phyloP scores from a whole-genome alignment of 768 basidiomycete species.

The Pleurotus giganteus region DNA sequence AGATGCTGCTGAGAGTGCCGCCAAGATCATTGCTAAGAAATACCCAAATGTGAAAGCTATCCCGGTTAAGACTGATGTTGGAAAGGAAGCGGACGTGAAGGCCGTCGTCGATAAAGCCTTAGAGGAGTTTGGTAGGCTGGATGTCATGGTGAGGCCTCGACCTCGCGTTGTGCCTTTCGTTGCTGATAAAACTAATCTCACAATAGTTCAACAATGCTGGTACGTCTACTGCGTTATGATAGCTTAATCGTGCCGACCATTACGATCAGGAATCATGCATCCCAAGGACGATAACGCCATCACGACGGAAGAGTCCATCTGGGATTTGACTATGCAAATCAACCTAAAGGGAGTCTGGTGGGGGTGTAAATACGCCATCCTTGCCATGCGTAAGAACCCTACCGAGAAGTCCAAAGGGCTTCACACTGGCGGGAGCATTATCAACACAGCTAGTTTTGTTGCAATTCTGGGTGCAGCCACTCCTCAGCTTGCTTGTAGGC shows the following conservation, averaged over 20 bases:
- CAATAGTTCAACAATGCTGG: slow-evolving; percentile 91
- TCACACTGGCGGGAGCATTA: slow-evolving; percentile 84
- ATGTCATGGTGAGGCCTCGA: slow-evolving; percentile 75
- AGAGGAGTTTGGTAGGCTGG: slow-evolving; percentile 86
- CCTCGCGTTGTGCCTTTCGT: background rate
- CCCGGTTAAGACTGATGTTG: slow-evolving; percentile 80
- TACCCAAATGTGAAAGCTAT: slow-evolving; percentile 70
- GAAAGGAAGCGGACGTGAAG: slow-evolving; percentile 86
- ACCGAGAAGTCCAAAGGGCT: slow-evolving; percentile 80
- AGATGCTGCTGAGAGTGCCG: slow-evolving; percentile 66
- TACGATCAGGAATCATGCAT: slow-evolving; percentile 99
- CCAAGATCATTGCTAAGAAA: slow-evolving; percentile 57
- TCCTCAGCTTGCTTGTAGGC: slow-evolving; percentile 94
- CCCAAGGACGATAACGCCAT: slow-evolving; percentile 91
- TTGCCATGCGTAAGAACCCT: slow-evolving; percentile 93
- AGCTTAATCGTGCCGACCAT: background rate
- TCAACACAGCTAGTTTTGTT: slow-evolving; percentile 98
- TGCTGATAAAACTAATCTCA: background rate
- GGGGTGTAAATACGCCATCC: slow-evolving; percentile 97
- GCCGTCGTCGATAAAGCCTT: slow-evolving; percentile 77
- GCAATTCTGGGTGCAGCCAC: slow-evolving; percentile 95
- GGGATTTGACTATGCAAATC: slow-evolving; percentile 91
- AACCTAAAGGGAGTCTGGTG: slow-evolving; percentile 99
- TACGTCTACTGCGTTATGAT: slow-evolving; percentile 21
- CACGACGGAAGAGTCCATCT: slow-evolving; percentile 95